These are phyloP conservation scores for Colletotrichum sp. DNA, from an alignment of 2,329 filamentous ascomycete species.

Conservation along the genomic window DNA sequence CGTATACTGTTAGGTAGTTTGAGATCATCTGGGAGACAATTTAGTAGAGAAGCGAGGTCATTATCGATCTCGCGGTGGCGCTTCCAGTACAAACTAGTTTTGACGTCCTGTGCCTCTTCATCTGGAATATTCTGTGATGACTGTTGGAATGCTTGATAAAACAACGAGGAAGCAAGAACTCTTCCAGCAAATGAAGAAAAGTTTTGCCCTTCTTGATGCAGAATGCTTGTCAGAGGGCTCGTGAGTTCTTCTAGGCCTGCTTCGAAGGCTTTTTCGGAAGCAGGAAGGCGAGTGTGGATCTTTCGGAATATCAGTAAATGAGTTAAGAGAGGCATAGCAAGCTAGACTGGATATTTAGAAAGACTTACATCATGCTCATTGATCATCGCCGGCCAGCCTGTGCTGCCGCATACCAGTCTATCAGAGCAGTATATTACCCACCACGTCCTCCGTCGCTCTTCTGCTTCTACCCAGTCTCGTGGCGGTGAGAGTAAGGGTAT, in stretches of 20 bases:
- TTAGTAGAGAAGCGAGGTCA: slow-evolving; percentile 62
- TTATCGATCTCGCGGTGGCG: slow-evolving; percentile 68
- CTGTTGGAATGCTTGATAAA: slow-evolving; percentile 57
- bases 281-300: slow-evolving; percentile 67
- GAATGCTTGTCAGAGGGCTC: slow-evolving; percentile 52
- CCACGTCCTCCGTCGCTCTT: slow-evolving; percentile 71
- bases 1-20: slow-evolving; percentile 62
- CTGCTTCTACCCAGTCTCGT: slow-evolving; percentile 69
- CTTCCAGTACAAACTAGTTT: slow-evolving; percentile 71
- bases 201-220: slow-evolving; percentile 51
- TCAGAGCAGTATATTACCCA: slow-evolving; percentile 71
- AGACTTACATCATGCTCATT: slow-evolving; percentile 62
- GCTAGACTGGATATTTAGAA: accelerated
- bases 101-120: slow-evolving; percentile 60
- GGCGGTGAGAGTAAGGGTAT: slow-evolving; percentile 69
- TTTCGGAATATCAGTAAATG: not conserved
- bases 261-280: slow-evolving; percentile 65
- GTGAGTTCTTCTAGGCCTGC: slow-evolving; percentile 58
- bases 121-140: slow-evolving; percentile 65
- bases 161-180: slow-evolving; percentile 67
- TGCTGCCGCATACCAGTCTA: slow-evolving; percentile 70
- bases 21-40: slow-evolving; percentile 63
- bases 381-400: slow-evolving; percentile 71
- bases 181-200: slow-evolving; percentile 63
- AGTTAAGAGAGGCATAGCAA: not conserved